Conservation (phyloP, 306 rosid species). For the Hippophae gyantsensis region DNA sequence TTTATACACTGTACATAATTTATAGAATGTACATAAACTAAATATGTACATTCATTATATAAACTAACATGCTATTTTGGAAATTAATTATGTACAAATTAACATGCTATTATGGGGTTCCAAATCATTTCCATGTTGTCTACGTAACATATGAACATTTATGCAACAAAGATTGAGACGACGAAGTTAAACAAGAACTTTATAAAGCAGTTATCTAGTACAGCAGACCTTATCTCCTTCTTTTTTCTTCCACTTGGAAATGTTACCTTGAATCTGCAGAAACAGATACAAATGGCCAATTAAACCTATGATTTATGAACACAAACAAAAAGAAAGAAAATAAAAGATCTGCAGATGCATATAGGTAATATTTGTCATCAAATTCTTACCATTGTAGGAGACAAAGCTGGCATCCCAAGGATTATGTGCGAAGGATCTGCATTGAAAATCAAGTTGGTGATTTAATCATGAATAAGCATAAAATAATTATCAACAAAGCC, state of each 20-base stretch:
- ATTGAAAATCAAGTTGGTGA: constrained; percentile 18
- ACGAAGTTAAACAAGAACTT: constrained; percentile 18
- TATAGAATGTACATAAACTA: no score
- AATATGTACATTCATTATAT: no score
- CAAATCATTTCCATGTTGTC: background rate
- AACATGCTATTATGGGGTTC: no score
- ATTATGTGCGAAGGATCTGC: constrained; percentile 60
- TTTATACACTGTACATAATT: no score
- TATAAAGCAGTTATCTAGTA: constrained; percentile 20
- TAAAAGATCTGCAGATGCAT: constrained; percentile 6
- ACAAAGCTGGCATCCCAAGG: constrained; percentile 86
- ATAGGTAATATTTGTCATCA: background rate
- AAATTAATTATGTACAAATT: no score
- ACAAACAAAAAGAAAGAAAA: background rate
- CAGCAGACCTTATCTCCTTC: constrained; percentile 91
- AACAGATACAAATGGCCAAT: constrained; percentile 20
- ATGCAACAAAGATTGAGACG: constrained; percentile 2
- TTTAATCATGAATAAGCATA: background rate
- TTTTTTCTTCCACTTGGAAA: constrained; percentile 81
- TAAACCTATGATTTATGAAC: constrained; percentile 13
- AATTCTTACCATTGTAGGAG: constrained; percentile 91
- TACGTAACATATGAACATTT: background rate
- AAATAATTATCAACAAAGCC: background rate
- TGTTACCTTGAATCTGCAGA: constrained; percentile 78
- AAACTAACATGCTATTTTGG: no score